Percentiles rank a stretch among this genome's conserved stretches.
These are phyloP conservation scores for Colletotrichum sp. DNA, from an alignment of 2,329 filamentous ascomycete species.

Conservation along the genomic window DNA sequence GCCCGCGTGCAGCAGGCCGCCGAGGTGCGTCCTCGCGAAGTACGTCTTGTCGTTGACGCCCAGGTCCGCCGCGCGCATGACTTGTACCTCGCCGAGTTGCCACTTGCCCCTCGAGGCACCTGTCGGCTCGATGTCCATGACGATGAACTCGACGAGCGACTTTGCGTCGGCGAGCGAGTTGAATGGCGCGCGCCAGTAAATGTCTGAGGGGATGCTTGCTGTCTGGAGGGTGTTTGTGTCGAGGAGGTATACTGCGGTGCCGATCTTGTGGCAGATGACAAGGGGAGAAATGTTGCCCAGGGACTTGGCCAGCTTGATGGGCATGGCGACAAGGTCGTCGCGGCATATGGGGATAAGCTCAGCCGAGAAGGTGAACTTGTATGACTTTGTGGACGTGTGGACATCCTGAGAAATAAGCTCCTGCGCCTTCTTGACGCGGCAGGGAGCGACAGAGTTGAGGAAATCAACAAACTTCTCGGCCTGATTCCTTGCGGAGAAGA, in stretches of 20 bases:
- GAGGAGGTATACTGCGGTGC: slow-evolving; percentile 87
- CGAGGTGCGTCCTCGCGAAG: slow-evolving; percentile 89
- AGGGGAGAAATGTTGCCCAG: slow-evolving; percentile 89
- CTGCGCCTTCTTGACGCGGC: slow-evolving; percentile 76
- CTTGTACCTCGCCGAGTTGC: slow-evolving; percentile 84
- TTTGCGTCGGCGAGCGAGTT: slow-evolving; percentile 80
- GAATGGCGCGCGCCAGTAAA: slow-evolving; percentile 95
- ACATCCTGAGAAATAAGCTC: slow-evolving; percentile 93
- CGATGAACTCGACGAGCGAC: slow-evolving; percentile 88
- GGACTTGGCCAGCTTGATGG: slow-evolving; percentile 85
- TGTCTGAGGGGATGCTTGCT: slow-evolving; percentile 78
- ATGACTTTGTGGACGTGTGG: slow-evolving; percentile 88
- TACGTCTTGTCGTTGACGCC: slow-evolving; percentile 87
- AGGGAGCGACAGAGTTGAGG: slow-evolving; percentile 79
- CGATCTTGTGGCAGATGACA: slow-evolving; percentile 80
- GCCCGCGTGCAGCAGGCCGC: slow-evolving; percentile 82
- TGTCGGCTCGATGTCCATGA: slow-evolving; percentile 90
- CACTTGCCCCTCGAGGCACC: slow-evolving; percentile 80
- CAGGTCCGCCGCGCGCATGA: slow-evolving; percentile 86
- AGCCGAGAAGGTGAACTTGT: slow-evolving; percentile 92
- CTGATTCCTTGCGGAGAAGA: slow-evolving; percentile 86
- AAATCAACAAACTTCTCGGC: slow-evolving; percentile 94
- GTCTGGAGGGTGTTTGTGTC: slow-evolving; percentile 93
- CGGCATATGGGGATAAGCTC: slow-evolving; percentile 96
- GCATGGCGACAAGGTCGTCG: slow-evolving; percentile 93